Base-by-base conservation (phyloP, 805 yeast species). In the Naumovozyma dairenensis region DNA sequence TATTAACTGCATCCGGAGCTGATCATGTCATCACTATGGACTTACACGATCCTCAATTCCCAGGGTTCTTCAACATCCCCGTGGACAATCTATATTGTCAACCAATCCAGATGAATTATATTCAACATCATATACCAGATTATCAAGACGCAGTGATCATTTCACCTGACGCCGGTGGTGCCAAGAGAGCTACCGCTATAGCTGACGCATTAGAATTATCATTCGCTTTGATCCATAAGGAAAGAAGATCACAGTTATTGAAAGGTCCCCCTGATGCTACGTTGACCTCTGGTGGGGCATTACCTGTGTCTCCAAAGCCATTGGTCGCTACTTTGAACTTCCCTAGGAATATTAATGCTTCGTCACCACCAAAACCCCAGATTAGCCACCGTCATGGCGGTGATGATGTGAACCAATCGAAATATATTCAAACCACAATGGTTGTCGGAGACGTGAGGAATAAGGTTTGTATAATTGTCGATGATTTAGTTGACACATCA, bases 151-250 rank as follows among this genome's bases (percentile, higher is more conserved):
- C 89, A 27, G 94, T 92, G 6, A 76, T 92, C 47, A 96, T 92
- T 21, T 85, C 96, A 1, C 99, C 99, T 0, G 99, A 92, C 60
- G 92, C 96, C 16, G 99, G 99, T 52, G 99, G 99, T 42, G 99
- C 98, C 32, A 92, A 92, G 59, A 67, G 98, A 44, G 96, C 98
- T 21, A 83, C 95, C 1, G 80, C 89, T 1, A 72, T 92, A 40
- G 98, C 98, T 2, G 99, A 92, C 60, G 72, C 81, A 1, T 62
- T 92, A 37, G 86, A 84, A 14, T 72, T 92, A 65, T 72, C 86
- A 17, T 87, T 92, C 64, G 98, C 99, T 0, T 66, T 92, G 59
- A 86, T 92, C 43, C 97, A 92, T 61, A 92, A 92, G 60, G 98
- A 92, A 55, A 69, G 94, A 53, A 67, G 93, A 43, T 71, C 65